These are phyloP conservation scores for Phytophthora cactorum DNA, from an alignment of 352 stramenopile species.

Conservation along the genomic window DNA sequence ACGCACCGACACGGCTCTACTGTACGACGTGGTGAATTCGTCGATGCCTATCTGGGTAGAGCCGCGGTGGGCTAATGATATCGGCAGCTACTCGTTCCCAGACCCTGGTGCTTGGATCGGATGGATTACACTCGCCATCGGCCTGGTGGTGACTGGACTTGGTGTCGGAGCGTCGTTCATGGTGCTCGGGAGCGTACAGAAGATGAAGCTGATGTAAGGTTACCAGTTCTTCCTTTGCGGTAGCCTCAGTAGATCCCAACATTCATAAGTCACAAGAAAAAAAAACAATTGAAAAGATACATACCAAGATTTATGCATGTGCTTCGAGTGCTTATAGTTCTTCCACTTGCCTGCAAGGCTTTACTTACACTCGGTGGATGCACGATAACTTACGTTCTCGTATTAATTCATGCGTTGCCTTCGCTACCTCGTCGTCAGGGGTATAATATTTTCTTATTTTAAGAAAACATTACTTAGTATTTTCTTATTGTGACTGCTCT, in stretches of 20 bases:
- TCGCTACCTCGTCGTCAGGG: not conserved
- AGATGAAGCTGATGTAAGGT: conserved; percentile 84
- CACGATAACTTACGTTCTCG: conserved; percentile 22
- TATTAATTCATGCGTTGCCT: too few relatives aligned
- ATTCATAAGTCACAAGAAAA: conserved; percentile 20
- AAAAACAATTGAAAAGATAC: conserved; percentile 23
- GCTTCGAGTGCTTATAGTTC: conserved; percentile 5
- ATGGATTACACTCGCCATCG: conserved; percentile 69
- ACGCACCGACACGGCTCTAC: conserved; percentile 50
- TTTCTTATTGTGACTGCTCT: conserved; percentile 11
- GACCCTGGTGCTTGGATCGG: conserved; percentile 76
- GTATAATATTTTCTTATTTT: conserved; percentile 1
- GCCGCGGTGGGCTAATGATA: conserved; percentile 66
- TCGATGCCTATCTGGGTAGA: conserved; percentile 81
- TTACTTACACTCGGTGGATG: not conserved
- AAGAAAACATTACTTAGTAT: not conserved
- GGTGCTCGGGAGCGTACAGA: conserved; percentile 71
- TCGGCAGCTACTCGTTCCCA: conserved; percentile 83
- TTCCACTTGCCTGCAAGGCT: not conserved
- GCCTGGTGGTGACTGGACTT: conserved; percentile 50
- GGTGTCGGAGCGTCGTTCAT: conserved; percentile 50
- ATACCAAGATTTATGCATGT: conserved; percentile 9
- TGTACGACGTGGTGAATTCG: conserved; percentile 73
- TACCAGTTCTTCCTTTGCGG: conserved; percentile 2
- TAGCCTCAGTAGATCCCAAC: not conserved